phyloP scores from a whole-genome alignment of 2,329 filamentous ascomycete species.

The Phialophora verrucosa region DNA sequence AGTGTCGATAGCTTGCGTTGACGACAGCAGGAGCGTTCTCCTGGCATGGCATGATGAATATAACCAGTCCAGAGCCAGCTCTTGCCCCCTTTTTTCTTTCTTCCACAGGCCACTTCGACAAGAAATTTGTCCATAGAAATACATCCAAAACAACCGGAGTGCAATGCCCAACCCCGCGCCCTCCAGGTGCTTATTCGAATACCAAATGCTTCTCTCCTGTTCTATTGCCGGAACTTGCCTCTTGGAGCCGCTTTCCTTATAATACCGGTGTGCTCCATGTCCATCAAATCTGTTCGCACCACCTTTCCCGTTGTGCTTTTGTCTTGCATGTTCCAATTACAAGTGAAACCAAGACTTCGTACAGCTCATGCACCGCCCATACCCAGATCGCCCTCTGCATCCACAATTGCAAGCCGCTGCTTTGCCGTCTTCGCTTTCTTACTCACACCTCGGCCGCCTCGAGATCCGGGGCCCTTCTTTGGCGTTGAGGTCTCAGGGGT shows the following conservation, averaged over 20 bases:
- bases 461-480: conserved; percentile 66
- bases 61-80: background rate
- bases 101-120: conserved; percentile 34
- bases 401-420: conserved; percentile 53
- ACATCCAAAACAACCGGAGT: conserved; percentile 57
- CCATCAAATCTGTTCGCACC: background rate
- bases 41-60: background rate
- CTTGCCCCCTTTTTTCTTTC: conserved; percentile 35
- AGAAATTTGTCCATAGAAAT: conserved; percentile 44
- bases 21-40: background rate
- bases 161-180: conserved; percentile 38
- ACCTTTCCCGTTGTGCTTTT: background rate
- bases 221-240: background rate
- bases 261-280: background rate
- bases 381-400: conserved; percentile 51
- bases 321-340: background rate
- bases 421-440: conserved; percentile 68
- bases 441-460: conserved; percentile 59
- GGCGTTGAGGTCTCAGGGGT: conserved; percentile 54
- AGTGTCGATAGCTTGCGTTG: background rate
- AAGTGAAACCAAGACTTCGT: background rate
- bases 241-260: background rate
- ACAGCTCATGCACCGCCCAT: conserved; percentile 36
- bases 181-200: background rate
- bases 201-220: background rate